phyloP scores from a whole-genome alignment of 345 rosid species.

The Gossypioides kirkii region DNA sequence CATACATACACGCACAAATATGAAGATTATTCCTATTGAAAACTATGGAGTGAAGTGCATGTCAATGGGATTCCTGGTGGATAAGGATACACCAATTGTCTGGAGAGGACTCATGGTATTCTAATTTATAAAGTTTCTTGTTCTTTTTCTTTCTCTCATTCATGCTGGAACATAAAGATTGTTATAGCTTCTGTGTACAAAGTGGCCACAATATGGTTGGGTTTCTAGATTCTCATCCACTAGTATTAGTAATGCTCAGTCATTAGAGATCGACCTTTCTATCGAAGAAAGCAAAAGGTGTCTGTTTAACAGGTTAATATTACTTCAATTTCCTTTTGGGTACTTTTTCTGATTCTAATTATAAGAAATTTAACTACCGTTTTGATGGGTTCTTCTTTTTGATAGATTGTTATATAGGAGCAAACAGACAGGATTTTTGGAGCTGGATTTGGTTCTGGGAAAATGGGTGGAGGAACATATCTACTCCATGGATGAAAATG shows the following conservation, averaged over 20 bases:
- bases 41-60: too few relatives aligned
- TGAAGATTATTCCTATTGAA: too few relatives aligned
- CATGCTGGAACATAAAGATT: too few relatives aligned
- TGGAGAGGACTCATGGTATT: too few relatives aligned
- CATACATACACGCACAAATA: too few relatives aligned
- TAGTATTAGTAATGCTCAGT: conserved; percentile 20
- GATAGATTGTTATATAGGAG: conserved; percentile 83
- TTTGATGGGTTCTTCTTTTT: background rate
- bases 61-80: too few relatives aligned
- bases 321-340: too few relatives aligned
- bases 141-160: too few relatives aligned
- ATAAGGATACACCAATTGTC: too few relatives aligned
- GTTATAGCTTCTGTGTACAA: too few relatives aligned
- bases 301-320: conserved; percentile 55
- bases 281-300: conserved; percentile 65
- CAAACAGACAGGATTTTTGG: conserved; percentile 89
- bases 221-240: conserved; percentile 41
- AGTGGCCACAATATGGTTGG: conserved; percentile 41
- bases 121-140: too few relatives aligned
- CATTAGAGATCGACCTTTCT: conserved; percentile 53
- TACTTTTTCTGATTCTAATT: background rate
- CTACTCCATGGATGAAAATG: conserved; percentile 62
- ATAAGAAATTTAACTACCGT: background rate
- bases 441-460: conserved; percentile 85
- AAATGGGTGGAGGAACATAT: conserved; percentile 87